A percentile compares a stretch with the other conserved stretches of the same genome.
These are phyloP conservation scores for Ziziphus jujuba DNA, from an alignment of 306 rosid species.

Conservation along the genomic window DNA sequence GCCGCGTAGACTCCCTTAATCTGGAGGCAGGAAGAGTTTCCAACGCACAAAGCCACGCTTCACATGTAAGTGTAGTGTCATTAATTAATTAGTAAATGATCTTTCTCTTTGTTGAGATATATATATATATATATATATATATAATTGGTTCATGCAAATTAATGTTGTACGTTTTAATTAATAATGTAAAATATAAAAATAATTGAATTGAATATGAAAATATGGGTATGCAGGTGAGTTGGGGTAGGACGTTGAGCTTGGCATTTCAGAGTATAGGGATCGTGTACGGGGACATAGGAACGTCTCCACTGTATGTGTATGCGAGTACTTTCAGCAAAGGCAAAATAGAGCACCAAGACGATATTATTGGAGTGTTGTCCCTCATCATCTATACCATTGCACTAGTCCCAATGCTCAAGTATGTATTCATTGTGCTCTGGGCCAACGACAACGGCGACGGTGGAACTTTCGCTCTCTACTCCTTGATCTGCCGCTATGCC, in stretches of 20 bases:
- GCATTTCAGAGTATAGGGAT: slow-evolving; percentile 87
- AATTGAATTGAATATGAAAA: too few species aligned
- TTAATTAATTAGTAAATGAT: too few species aligned
- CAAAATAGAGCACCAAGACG: slow-evolving; percentile 37
- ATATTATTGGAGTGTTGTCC: slow-evolving; percentile 60
- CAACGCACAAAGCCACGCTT: background rate
- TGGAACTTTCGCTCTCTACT: slow-evolving; percentile 36
- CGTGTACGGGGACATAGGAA: slow-evolving; percentile 87
- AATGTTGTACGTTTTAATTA: too few species aligned
- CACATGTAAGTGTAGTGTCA: too few species aligned
- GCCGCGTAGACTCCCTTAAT: slow-evolving; percentile 74
- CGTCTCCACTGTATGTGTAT: slow-evolving; percentile 80
- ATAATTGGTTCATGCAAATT: too few species aligned
- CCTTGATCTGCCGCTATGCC: slow-evolving; percentile 35
- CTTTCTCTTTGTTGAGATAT: too few species aligned
- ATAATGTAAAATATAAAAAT: too few species aligned
- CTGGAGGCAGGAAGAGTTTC: slow-evolving; percentile 85
- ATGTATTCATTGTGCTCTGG: slow-evolving; percentile 67
- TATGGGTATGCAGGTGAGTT: background rate
- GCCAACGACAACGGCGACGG: slow-evolving; percentile 73
- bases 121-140: too few species aligned
- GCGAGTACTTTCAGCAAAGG: slow-evolving; percentile 39
- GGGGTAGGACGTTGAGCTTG: slow-evolving; percentile 27
- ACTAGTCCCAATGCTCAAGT: slow-evolving; percentile 63
- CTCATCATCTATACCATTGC: slow-evolving; percentile 73